Conservation (phyloP, 371 early-diverging fungal genomes). For the Lichtheimia ramosa region DNA sequence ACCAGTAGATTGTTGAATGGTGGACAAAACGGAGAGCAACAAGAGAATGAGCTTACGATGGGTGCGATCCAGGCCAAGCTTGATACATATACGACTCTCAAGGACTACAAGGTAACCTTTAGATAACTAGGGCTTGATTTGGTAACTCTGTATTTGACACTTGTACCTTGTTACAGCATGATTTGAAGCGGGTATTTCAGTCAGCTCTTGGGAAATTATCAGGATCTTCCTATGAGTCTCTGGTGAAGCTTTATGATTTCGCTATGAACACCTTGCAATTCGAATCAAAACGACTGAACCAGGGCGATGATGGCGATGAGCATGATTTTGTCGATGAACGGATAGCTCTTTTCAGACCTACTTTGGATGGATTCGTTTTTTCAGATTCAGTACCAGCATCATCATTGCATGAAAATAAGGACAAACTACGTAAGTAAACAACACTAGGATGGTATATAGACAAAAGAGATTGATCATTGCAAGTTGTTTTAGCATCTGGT, state of each 20-base stretch:
- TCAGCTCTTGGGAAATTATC: constrained; percentile 6
- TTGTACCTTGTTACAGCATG: constrained; percentile 5
- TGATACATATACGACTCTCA: constrained; percentile 3
- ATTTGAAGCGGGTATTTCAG: constrained; percentile 10
- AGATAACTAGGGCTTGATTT: neutral
- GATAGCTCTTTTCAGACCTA: constrained; percentile 39
- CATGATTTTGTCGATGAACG: neutral
- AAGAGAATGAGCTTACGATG: neutral
- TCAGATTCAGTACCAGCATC: constrained; percentile 21
- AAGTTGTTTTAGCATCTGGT: constrained; percentile 19
- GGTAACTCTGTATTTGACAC: neutral
- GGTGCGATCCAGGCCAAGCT: constrained; percentile 6
- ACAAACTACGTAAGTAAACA: constrained; percentile 24
- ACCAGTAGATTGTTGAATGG: no score
- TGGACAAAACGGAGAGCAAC: no score
- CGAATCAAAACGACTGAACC: constrained; percentile 11
- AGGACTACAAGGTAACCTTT: constrained; percentile 9
- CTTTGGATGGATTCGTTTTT: constrained; percentile 45
- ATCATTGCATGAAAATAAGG: constrained; percentile 2
- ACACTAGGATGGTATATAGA: neutral
- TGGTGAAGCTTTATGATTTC: constrained; percentile 8
- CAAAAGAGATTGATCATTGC: neutral
- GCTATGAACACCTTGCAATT: constrained; percentile 11
- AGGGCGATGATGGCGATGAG: neutral
- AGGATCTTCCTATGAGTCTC: constrained; percentile 1